Percentiles rank a stretch among this genome's conserved stretches.
phyloP scores from a whole-genome alignment of 2,329 filamentous ascomycete species.

The Stagonosporopsis rhizophila region DNA sequence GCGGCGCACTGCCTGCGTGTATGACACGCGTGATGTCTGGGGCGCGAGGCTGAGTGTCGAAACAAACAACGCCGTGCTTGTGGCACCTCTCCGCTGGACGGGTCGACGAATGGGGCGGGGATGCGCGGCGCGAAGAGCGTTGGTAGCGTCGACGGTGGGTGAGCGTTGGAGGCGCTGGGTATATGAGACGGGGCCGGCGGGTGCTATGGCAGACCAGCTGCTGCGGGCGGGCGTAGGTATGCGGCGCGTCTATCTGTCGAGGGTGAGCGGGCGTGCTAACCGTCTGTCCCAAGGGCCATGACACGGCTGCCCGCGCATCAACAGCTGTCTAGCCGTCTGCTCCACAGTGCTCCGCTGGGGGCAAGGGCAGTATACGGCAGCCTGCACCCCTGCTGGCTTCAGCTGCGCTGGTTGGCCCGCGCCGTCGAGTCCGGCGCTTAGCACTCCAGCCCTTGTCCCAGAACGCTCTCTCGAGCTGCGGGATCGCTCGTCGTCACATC shows the following conservation, averaged over 20 bases:
- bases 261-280: not conserved
- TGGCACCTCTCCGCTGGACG: not conserved
- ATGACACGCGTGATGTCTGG: slow-evolving; percentile 14
- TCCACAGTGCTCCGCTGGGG: slow-evolving; percentile 9
- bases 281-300: slow-evolving; percentile 3
- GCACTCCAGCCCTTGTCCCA: slow-evolving; percentile 2
- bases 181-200: slow-evolving; percentile 18
- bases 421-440: slow-evolving; percentile 15
- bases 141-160: slow-evolving; percentile 23
- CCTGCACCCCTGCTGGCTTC: not conserved
- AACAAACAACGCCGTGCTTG: slow-evolving; percentile 2
- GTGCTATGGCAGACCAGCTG: slow-evolving; percentile 34
- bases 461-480: slow-evolving; percentile 9
- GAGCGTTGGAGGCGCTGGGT: slow-evolving; percentile 27
- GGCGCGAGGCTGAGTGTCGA: slow-evolving; percentile 20
- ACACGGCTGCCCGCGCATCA: slow-evolving; percentile 10
- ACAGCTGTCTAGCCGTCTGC: slow-evolving; percentile 19
- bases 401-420: not conserved
- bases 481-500: slow-evolving; percentile 20
- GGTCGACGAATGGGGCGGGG: slow-evolving; percentile 33
- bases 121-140: slow-evolving; percentile 31
- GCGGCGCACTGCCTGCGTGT: slow-evolving; percentile 19
- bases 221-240: slow-evolving; percentile 10
- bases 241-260: slow-evolving; percentile 8
- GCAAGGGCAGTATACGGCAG: not conserved